Evolutionary conservation across 805 yeast genomes (phyloP), one percentile per base, ranked within the genome.

Genomic region (Yamadazyma takamatsuzukensis): DNA sequence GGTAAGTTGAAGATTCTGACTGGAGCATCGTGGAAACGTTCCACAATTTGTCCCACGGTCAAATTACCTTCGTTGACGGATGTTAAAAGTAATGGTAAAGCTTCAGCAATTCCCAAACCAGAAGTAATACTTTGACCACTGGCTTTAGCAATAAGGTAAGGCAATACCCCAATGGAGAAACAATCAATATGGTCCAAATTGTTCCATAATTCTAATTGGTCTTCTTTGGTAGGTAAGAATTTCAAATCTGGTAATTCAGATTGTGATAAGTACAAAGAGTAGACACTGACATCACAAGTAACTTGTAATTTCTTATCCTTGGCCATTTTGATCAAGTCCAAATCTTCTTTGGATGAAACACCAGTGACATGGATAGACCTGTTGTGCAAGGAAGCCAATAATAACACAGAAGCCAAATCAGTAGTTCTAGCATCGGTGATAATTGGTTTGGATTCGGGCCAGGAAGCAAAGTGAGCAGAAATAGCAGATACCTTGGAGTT

Each of bases 351-450:
- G 39, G 82, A 72, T 25, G 84, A 77, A 32, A 90, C 93, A 45
- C 84, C 88, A 35, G 95, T 85, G 48, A 90, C 80, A 61, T 90
- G 97, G 44, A 90, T 82, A 25, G 87, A 69, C 52, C 95, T 76
- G 63, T 68, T 74, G 70, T 85, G 88, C 54, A 90, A 73, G 17
- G 96, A 83, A 27, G 97, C 95, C 62, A 90, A 70, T 51, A 90
- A 73, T 56, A 90, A 68, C 27, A 89, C 82, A 3, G 96, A 84
- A n/a, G 97, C 97, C 52, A 90, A 70, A 51, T 87, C 90, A 24
- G 96, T 84, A 16, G 90, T 80, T 56, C 77, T 80, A 30, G 97
- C 96, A 61, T 90, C 97, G 25, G 96, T 87, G 43, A 89, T 73
- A 40, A 90, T 82, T 39, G 93, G 90, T 66, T 87, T 88, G 49